Evolutionary conservation across 768 basidiomycete species (phyloP), one percentile per base, ranked within the genome.

Genomic region (Pulveroboletus sp.): DNA sequence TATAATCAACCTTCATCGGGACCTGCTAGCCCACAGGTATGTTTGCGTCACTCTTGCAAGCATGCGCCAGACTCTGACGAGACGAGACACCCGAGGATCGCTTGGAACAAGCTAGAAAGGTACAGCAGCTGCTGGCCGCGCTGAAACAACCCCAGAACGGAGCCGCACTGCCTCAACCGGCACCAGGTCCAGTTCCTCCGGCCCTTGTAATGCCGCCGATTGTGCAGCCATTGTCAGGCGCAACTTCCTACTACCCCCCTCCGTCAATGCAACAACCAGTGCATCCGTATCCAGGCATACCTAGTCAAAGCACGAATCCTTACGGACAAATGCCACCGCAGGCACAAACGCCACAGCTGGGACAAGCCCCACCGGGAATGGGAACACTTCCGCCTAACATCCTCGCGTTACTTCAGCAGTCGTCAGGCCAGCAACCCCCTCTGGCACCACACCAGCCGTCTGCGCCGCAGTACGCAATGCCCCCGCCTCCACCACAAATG

Each of bases 61-160:
- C 17, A 39, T n/a, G 21, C 21, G 28, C 10, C 40, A 21, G n/a
- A 18, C 9, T 8, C 11, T 61, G 50, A 56, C 37, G 18, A 30
- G 28, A 17, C 9, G 24, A 57, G 51, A 39, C 38, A 18, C 35
- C 72, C 10, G 89, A 93, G 50, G 89, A 93, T 43, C 85, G 91
- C 11, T 73, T 94, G 17, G 92, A 94, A 60, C 88, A 93, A 74
- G 90, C 91, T 8, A 80, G 84, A 48, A 86, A 80, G 67, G 89
- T 93, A 8, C 91, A 93, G 62, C 87, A 91, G 59, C 71, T 91
- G 15, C 71, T 92, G 24, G 89, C 88, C 5, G 89, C 89, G 11
- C 69, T 91, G 40, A 90, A 92, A 60, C 84, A 86, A 51, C 83
- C 86, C 9, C 75, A 76, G 51, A 64, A 64, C 51, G 73, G 71